Conservation (phyloP, 2,329 filamentous ascomycete genomes). For the Penicillium digitatum region DNA sequence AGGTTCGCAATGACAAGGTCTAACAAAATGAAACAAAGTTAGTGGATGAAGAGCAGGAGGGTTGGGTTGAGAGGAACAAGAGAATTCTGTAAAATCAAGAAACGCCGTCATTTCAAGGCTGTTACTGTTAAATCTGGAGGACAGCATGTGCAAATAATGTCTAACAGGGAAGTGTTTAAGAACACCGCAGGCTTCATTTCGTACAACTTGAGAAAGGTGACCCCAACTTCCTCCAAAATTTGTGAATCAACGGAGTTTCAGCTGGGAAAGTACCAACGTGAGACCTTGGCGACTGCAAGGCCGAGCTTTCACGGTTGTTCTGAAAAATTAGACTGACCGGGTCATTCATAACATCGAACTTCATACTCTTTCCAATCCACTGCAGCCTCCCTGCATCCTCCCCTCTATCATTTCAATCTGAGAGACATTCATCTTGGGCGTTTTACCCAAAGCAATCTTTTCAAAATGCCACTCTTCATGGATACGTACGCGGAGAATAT, state of each 20-base stretch:
- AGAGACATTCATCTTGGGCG: no score
- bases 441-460: not conserved
- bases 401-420: not conserved
- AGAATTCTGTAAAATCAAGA: not conserved
- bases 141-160: not conserved
- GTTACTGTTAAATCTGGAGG: not conserved
- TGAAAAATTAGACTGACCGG: not conserved
- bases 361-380: not conserved
- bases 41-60: not conserved
- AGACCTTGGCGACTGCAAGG: not conserved
- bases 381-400: not conserved
- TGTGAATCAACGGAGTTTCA: not conserved
- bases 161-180: not conserved
- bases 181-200: not conserved
- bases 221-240: not conserved
- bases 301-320: not conserved
- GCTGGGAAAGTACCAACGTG: not conserved
- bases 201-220: not conserved
- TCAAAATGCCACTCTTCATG: not conserved
- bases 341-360: not conserved
- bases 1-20: not conserved
- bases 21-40: not conserved
- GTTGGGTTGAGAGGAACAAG: not conserved
- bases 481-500: slow-evolving; percentile 10
- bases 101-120: not conserved